Percentiles rank a stretch among this genome's conserved stretches.
Conservation (phyloP, 169 alveolate species). For the Eimeria necatrix region DNA sequence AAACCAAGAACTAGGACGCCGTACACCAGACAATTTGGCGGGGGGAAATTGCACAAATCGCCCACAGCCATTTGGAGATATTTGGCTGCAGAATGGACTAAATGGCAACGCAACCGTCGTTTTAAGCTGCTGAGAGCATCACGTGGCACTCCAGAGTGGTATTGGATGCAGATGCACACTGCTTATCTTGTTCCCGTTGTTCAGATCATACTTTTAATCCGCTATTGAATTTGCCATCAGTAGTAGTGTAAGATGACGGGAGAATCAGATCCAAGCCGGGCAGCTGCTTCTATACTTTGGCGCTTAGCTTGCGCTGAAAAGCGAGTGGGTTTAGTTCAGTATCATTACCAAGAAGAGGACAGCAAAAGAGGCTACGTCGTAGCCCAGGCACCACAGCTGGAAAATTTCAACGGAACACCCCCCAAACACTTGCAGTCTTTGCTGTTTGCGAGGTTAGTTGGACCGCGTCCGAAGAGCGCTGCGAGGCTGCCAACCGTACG, state of each 20-base stretch:
- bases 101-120: too few relatives aligned
- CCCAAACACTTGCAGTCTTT: background rate
- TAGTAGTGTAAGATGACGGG: slow-evolving; percentile 27
- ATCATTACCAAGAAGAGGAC: too few relatives aligned
- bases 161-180: too few relatives aligned
- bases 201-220: too few relatives aligned
- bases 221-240: background rate
- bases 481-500: slow-evolving; percentile 64
- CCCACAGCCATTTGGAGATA: too few relatives aligned
- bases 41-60: too few relatives aligned
- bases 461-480: slow-evolving; percentile 73
- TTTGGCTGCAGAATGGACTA: too few relatives aligned
- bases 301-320: slow-evolving; percentile 62
- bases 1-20: too few relatives aligned
- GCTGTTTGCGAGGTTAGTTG: slow-evolving; percentile 58
- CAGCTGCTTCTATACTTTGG: slow-evolving; percentile 63
- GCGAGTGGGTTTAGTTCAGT: background rate
- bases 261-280: slow-evolving; percentile 39
- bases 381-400: background rate
- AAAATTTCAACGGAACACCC: background rate
- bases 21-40: too few relatives aligned
- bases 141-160: too few relatives aligned
- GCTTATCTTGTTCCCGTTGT: too few relatives aligned
- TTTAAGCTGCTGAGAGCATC: too few relatives aligned
- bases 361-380: background rate